Percentiles rank a stretch among this genome's conserved stretches.
These are phyloP conservation scores for Phyllosticta citrichinensis DNA, from an alignment of 2,329 filamentous ascomycete genomes.

Conservation along the genomic window DNA sequence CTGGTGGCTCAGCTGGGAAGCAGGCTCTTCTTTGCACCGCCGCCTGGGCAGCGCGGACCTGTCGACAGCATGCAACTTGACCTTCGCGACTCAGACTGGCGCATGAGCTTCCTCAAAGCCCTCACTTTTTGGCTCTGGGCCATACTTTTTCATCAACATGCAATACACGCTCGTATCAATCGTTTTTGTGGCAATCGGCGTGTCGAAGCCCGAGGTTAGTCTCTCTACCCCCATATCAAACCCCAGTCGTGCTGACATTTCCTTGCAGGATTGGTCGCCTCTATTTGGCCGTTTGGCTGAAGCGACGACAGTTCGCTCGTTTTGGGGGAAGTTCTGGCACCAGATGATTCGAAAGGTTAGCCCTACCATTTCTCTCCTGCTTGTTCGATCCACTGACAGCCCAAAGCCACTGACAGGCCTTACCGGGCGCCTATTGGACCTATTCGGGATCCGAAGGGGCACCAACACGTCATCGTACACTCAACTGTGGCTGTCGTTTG, in stretches of 20 bases:
- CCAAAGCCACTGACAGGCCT: neutral
- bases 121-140: conserved; percentile 11
- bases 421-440: neutral
- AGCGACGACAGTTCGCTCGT: conserved; percentile 11
- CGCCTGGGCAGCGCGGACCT: neutral
- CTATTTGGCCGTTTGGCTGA: conserved; percentile 8
- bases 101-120: conserved; percentile 10
- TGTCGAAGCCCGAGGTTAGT: conserved; percentile 11
- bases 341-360: conserved; percentile 11
- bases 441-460: conserved; percentile 6
- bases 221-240: neutral
- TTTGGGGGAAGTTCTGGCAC: conserved; percentile 15
- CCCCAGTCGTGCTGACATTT: neutral
- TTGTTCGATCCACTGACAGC: neutral
- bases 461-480: conserved; percentile 9
- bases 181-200: conserved; percentile 1
- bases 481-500: conserved; percentile 11
- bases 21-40: neutral
- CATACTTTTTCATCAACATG: conserved; percentile 13
- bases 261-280: conserved; percentile 14
- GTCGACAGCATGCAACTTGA: conserved; percentile 9
- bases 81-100: conserved; percentile 4
- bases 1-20: conserved; percentile 1
- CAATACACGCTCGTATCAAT: conserved; percentile 11
- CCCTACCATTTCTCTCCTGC: neutral